phyloP scores from a whole-genome alignment of 257 asterid species.

The Rhazya stricta region DNA sequence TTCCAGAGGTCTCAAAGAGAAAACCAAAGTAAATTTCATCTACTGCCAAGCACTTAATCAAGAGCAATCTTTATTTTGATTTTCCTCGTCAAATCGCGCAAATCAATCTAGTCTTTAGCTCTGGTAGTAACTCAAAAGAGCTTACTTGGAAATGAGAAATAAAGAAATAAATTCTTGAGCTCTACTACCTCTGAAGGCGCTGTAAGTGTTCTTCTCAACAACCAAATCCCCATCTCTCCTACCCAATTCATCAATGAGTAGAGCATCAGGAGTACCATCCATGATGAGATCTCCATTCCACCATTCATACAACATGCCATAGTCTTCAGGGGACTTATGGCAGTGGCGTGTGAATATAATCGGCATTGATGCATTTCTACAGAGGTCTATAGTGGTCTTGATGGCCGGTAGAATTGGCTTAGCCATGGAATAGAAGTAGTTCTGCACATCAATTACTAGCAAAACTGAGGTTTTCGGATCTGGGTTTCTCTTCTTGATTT shows the following conservation, averaged over 20 bases:
- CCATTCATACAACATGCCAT: conserved; percentile 63
- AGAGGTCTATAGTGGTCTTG: conserved; percentile 50
- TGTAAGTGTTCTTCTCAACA: conserved; percentile 58
- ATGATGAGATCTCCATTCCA: conserved; percentile 59
- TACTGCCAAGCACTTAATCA: no score
- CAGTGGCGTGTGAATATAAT: conserved; percentile 74
- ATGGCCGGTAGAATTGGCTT: conserved; percentile 43
- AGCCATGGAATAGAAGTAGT: conserved; percentile 53
- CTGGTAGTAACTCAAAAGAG: no score
- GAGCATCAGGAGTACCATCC: conserved; percentile 59
- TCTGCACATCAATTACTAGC: conserved; percentile 62
- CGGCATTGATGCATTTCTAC: conserved; percentile 52
- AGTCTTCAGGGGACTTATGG: conserved; percentile 54
- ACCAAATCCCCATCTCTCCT: conserved; percentile 37
- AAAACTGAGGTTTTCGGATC: conserved; percentile 45
- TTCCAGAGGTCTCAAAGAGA: no score
- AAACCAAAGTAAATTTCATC: no score
- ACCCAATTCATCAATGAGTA: conserved; percentile 44
- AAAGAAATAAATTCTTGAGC: background rate
- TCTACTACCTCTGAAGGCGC: conserved; percentile 50
- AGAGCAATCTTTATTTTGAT: no score
- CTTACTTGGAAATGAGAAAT: no score
- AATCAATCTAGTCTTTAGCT: background rate
- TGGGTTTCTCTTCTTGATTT: conserved; percentile 45
- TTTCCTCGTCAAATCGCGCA: background rate